Evolutionary conservation across 768 basidiomycete species (phyloP), one percentile per base, ranked within the genome.

Genomic region (Pholiota molesta): DNA sequence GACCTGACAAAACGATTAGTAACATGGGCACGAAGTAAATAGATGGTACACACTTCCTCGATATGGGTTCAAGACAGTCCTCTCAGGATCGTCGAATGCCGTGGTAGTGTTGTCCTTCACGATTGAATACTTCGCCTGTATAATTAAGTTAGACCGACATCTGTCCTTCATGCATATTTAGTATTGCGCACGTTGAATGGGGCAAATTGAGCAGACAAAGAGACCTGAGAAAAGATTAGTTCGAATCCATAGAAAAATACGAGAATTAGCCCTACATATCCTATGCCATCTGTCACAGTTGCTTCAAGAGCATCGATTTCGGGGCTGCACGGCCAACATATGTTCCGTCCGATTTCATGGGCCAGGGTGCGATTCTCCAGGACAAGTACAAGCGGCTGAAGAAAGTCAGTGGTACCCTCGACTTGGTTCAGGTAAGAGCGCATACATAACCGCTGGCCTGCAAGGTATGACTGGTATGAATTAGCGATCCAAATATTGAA

Each of bases 251-350:
- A 6, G 44, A 59, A 37, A 11, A 40, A 26, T 29, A 57, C 2
- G 14, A 39, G 33, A 19, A 16, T 37, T 5, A 61, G 31, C 53
- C 62, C 44, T 49, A 75, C 74, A 62, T 74, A 61, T 29, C 75
- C 75, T 9, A 72, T 58, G 2, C 68, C 71, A 16, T 68, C 67
- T 4, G 72, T 70, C 6, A 77, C 71, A 11, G 72, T 72, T 10
- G 87, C 86, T 71, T 90, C 88, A 57, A 90, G 77, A 61, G 88
- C 74, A 70, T 90, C 88, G 59, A 90, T 87, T 67, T 90, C 87
- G 88, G 88, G 13, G 88, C 86, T 9, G 82, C 69, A 23, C 87
- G 78, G 16, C 87, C 88, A 17, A 83, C 81, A 63, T 83, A 88
- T 0, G 75, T 73, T 1, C 87, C 87, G 65, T 87, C 82, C 26